Base-by-base conservation (phyloP, 805 yeast species). In the Myxozyma sirexii region DNA sequence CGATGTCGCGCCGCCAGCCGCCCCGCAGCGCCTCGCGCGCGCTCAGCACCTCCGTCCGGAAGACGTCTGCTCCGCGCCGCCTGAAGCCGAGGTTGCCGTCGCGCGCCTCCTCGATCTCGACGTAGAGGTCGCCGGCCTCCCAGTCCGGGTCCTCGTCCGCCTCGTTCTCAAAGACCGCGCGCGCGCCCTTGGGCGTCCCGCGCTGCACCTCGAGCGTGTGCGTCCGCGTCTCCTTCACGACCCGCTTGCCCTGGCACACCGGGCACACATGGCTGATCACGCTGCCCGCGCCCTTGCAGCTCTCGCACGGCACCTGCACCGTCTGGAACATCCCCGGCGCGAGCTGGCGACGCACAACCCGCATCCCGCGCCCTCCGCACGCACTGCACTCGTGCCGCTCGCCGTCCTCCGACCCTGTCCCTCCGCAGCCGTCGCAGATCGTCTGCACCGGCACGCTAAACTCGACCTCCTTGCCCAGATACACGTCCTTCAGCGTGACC, bases 321-420 rank as follows among this genome's bases (percentile, higher is more conserved):
- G 86, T 88, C 74, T 94, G 98, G 62, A 89, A 77, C 90, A 94
- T 89, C 6, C 92, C 92, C 4, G 96, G 96, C 0, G 90, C 97
- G 65, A 93, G 74, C 71, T 92, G 96, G 60, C 87, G 79, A 51
- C 83, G 80, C 56, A 86, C 81, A 6, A 85, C 71, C 39, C 82
- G 74, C 23, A 86, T 78, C 27, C 99, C 99, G 26, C 76, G 74
- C 4, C 99, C 99, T 12, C 78, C 72, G 77, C 99, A 94, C 52
- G 75, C 76, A 0, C 73, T 64, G 78, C 99, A 94, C 35, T 71
- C 74, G 55, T 84, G 86, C 8, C 78, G 79, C 67, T 84, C 73
- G 12, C 93, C 91, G 73, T 92, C 97, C 48, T 84, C 82, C 1
- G 94, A 84, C 0, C 99, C 99, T 4, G 87, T 78, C 12, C 97